phyloP scores from a whole-genome alignment of 768 basidiomycete species.

The Mycena rebaudengoi region DNA sequence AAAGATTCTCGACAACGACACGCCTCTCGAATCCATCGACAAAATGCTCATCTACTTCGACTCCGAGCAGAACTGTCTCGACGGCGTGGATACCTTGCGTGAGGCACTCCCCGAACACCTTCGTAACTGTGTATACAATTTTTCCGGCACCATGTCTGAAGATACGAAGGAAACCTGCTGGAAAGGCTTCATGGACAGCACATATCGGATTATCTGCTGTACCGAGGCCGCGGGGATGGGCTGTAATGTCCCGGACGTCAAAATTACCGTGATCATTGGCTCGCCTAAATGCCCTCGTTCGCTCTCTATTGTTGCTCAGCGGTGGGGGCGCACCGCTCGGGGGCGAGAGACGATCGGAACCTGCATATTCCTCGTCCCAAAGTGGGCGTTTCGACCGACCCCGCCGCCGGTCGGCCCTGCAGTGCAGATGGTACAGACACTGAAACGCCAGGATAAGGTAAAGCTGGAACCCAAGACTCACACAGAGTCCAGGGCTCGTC shows the following conservation, averaged over 20 bases:
- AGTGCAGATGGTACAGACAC: neutral
- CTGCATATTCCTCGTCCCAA: constrained; percentile 21
- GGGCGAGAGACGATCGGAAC: neutral
- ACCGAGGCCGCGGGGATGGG: constrained; percentile 45
- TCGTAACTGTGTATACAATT: constrained; percentile 26
- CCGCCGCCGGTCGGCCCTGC: neutral
- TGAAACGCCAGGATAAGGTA: neutral
- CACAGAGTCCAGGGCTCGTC: neutral
- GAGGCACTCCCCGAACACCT: constrained; percentile 26
- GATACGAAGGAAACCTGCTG: constrained; percentile 28
- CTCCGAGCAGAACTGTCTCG: constrained; percentile 11
- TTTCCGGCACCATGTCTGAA: constrained; percentile 28
- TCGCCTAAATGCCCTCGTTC: constrained; percentile 17
- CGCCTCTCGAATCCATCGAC: constrained; percentile 6
- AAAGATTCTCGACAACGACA: constrained; percentile 1
- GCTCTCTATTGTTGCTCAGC: constrained; percentile 21
- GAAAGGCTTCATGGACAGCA: constrained; percentile 24
- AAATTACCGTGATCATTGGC: constrained; percentile 30
- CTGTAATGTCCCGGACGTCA: constrained; percentile 37
- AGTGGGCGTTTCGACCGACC: constrained; percentile 22
- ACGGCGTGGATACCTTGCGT: constrained; percentile 16
- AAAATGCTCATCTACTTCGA: constrained; percentile 29
- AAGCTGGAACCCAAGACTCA: constrained; percentile 6
- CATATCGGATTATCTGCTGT: constrained; percentile 31
- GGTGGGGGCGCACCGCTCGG: constrained; percentile 25